These are phyloP conservation scores for Saturnispora kantuleensis DNA, from an alignment of 805 yeast genomes.

Conservation along the genomic window DNA sequence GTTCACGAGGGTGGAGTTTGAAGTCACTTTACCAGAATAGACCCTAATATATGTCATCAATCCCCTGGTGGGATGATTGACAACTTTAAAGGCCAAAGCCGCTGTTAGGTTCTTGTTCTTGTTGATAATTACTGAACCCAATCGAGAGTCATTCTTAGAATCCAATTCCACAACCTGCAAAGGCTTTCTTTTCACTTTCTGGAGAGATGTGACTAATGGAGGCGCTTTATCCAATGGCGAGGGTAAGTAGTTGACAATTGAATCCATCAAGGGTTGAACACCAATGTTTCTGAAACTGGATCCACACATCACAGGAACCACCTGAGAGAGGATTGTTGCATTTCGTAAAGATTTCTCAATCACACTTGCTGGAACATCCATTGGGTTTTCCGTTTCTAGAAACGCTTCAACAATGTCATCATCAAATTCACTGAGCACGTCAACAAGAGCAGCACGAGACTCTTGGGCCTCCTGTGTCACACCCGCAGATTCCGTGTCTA, in stretches of 20 bases:
- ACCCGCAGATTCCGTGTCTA: constrained; percentile 25
- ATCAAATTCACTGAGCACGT: constrained; percentile 74
- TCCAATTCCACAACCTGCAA: constrained; percentile 17
- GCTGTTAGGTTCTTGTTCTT: constrained; percentile 53
- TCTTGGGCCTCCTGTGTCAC: constrained; percentile 39
- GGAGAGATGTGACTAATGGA: constrained; percentile 38
- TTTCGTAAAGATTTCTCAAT: constrained; percentile 53
- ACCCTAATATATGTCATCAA: constrained; percentile 79
- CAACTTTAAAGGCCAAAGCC: constrained; percentile 86
- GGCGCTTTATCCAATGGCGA: constrained; percentile 57
- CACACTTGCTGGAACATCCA: constrained; percentile 45
- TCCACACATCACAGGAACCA: constrained; percentile 84
- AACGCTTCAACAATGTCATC: constrained; percentile 70
- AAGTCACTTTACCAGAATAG: constrained; percentile 66
- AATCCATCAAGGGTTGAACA: constrained; percentile 88
- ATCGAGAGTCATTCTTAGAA: constrained; percentile 29
- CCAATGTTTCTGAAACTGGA: constrained; percentile 90
- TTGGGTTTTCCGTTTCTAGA: constrained; percentile 64
- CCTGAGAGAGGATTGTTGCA: constrained; percentile 46
- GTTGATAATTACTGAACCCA: constrained; percentile 45
- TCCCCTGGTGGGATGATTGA: constrained; percentile 77
- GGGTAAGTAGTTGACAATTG: constrained; percentile 68
- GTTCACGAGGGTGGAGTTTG: constrained; percentile 54
- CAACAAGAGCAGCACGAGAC: constrained; percentile 70
- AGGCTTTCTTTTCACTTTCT: constrained; percentile 14